Base-by-base conservation (phyloP, 306 rosid genomes). In the Abrus precatorius region DNA sequence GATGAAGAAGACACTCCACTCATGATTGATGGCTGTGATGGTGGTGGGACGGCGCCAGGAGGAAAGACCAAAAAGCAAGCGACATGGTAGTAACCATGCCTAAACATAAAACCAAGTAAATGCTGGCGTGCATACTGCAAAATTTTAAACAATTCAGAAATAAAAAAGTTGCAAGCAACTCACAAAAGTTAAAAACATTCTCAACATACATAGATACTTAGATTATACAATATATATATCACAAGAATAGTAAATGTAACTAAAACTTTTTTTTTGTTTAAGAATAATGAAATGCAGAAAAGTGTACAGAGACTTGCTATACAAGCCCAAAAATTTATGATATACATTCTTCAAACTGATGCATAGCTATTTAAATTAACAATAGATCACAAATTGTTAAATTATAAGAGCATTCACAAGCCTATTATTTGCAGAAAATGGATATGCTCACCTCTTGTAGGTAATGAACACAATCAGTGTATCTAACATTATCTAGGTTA, bases 41-140 rank as follows among this genome's bases (percentile, higher is more conserved):
- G 92, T 20, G 83, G 86, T 36, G 98, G 95, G 72, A 90, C 86
- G 70, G 82, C 87, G 85, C 89, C 90, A 84, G 84, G 85, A 83
- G 95, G 94, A 73, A 95, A 95, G 88, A 91, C 93, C 89, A 95
- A 83, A 81, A 79, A 49, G 91, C 99, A 95, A 77, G 94, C 99
- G 50, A 90, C 99, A 73, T 72, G 89, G 82, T 89, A 93, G 74
- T 91, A 97, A 48, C 93, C 99, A 79, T 95, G 97, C 87, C 85
- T 90, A 84, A 95, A 93, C 97, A 95, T 90, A 87, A 95, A 95
- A 66, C 90, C 87, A 72, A 95, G 94, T 91, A 95, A 90, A 79
- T 93, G 85, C 78, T 90, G 97, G 13, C 95, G 93, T 71, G 94
- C 97, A 74, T 90, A 91, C 99, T 95, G 92, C 90, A 91, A 87